These are phyloP conservation scores for Rhodotorula sp. DNA, from an alignment of 1,284 basidiomycete species.

Conservation along the genomic window DNA sequence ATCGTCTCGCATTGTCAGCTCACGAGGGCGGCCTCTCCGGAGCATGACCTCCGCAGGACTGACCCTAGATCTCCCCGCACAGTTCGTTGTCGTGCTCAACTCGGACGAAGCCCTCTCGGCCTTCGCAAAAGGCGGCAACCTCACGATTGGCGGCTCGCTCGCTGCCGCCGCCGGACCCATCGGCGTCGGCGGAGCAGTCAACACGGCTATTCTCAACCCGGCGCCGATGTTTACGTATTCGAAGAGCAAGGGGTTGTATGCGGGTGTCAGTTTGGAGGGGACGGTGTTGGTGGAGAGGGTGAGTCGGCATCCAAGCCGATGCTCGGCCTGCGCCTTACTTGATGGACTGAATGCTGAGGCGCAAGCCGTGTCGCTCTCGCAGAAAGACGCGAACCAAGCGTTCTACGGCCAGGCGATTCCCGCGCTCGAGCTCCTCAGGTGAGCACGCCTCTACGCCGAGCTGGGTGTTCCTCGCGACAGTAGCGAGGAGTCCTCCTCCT, in stretches of 20 bases:
- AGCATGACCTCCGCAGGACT: not conserved
- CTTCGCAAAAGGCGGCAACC: constrained; percentile 91
- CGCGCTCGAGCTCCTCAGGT: constrained; percentile 78
- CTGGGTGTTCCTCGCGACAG: not conserved
- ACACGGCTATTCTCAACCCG: constrained; percentile 82
- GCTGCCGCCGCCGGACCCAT: constrained; percentile 81
- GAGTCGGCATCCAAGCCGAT: constrained; percentile 7
- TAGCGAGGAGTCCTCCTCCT: not conserved
- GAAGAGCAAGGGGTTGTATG: constrained; percentile 74
- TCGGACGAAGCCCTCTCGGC: constrained; percentile 92
- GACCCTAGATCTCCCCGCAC: not conserved
- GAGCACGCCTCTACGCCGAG: not conserved
- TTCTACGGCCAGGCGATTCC: constrained; percentile 94
- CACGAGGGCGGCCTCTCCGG: not conserved
- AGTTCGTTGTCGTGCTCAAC: constrained; percentile 82
- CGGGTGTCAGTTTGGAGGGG: constrained; percentile 90
- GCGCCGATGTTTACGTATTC: constrained; percentile 93
- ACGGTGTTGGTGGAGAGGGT: constrained; percentile 92
- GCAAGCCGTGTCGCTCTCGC: not conserved
- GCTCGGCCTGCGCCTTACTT: too few species aligned
- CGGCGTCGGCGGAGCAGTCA: constrained; percentile 88
- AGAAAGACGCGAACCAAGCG: constrained; percentile 55
- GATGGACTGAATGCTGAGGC: not conserved
- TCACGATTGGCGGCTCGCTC: constrained; percentile 77
- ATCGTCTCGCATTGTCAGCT: not conserved